Evolutionary conservation across 352 stramenopile species (phyloP).

Genomic region (Globisporangium megalacanthum): DNA sequence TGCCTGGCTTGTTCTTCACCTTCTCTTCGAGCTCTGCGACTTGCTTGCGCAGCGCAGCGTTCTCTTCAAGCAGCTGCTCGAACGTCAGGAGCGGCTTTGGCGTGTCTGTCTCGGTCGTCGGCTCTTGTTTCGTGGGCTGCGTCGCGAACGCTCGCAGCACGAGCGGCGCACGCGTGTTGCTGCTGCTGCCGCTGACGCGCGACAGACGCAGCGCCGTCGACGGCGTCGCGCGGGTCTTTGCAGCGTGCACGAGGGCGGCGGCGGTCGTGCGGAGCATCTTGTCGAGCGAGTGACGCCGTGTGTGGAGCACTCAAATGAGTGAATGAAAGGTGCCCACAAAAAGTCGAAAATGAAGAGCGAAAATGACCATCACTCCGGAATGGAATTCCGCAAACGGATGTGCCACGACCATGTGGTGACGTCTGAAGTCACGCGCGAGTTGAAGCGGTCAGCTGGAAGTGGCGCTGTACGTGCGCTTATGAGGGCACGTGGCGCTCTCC

Average conservation of each 20-base stretch:
- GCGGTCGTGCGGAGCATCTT: conserved; percentile 12
- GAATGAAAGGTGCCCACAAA: background rate
- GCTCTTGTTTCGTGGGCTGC: conserved; percentile 24
- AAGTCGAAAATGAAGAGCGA: no score
- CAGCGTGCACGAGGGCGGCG: conserved; percentile 9
- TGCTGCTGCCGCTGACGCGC: background rate
- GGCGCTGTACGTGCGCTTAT: no score
- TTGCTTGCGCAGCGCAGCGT: conserved; percentile 67
- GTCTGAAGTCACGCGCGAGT: no score
- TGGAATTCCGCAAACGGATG: no score
- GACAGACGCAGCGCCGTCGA: conserved; percentile 11
- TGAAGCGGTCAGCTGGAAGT: no score
- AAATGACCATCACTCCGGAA: no score
- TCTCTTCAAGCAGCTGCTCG: conserved; percentile 70
- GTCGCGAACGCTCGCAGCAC: conserved; percentile 46
- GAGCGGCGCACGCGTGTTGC: conserved; percentile 7
- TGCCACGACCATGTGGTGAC: no score
- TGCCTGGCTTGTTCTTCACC: conserved; percentile 62
- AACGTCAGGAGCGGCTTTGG: conserved; percentile 38
- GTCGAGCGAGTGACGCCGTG: background rate
- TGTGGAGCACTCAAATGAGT: background rate
- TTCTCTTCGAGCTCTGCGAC: conserved; percentile 52
- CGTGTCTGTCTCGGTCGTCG: conserved; percentile 12
- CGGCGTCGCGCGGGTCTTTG: background rate
- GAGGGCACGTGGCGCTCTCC: no score